Evolutionary conservation across 2,329 filamentous ascomycete species (phyloP).

Genomic region (Penicillium sp.): DNA sequence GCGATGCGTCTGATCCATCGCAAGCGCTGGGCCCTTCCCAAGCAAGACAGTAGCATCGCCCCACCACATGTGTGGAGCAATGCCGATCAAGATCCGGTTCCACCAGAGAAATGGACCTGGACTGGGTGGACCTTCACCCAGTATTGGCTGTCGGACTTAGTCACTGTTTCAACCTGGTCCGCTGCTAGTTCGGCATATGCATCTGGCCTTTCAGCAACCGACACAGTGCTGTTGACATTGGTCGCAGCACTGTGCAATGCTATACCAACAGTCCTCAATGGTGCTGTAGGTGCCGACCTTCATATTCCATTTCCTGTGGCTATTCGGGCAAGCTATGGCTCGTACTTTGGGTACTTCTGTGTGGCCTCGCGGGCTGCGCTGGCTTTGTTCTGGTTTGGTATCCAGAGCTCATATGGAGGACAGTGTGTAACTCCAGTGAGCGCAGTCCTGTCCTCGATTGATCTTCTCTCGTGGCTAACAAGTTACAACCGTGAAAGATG

Average conservation of each 20-base stretch:
- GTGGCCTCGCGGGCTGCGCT: slow-evolving; percentile 33
- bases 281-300: slow-evolving; percentile 19
- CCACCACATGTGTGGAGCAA: slow-evolving; percentile 14
- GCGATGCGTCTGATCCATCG: background rate
- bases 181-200: slow-evolving; percentile 9
- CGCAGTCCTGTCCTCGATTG: background rate
- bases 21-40: slow-evolving; percentile 9
- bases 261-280: slow-evolving; percentile 19
- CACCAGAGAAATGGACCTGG: slow-evolving; percentile 16
- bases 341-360: slow-evolving; percentile 33
- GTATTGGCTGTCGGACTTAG: slow-evolving; percentile 17
- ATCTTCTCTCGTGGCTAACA: background rate
- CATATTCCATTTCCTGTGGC: slow-evolving; percentile 35
- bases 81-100: slow-evolving; percentile 14
- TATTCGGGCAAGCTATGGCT: slow-evolving; percentile 36
- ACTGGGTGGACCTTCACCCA: slow-evolving; percentile 13
- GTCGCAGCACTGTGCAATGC: slow-evolving; percentile 10
- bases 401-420: slow-evolving; percentile 14
- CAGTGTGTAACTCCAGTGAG: slow-evolving; percentile 19
- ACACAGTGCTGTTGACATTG: slow-evolving; percentile 9
- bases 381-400: slow-evolving; percentile 49
- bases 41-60: slow-evolving; percentile 14
- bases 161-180: slow-evolving; percentile 13
- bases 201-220: slow-evolving; percentile 9
- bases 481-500: slow-evolving; percentile 25